Percentiles rank a stretch among this genome's conserved stretches.
phyloP scores from a whole-genome alignment of 371 early-diverging fungal species.

The Lichtheimia hyalospora region DNA sequence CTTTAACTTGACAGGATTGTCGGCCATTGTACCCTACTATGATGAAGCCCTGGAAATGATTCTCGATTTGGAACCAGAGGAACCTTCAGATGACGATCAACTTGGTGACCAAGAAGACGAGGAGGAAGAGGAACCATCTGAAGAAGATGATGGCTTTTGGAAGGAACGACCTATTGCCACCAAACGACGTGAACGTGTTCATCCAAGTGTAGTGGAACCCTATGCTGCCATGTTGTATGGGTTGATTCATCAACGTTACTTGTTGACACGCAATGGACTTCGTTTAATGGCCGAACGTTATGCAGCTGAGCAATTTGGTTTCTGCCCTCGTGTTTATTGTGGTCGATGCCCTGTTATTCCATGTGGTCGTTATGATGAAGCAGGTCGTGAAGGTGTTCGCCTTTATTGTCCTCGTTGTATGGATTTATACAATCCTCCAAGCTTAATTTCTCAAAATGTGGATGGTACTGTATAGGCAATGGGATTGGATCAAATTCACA shows the following conservation, averaged over 20 bases:
- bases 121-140: constrained; percentile 31
- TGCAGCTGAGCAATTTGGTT: constrained; percentile 80
- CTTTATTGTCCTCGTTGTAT: constrained; percentile 85
- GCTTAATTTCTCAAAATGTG: constrained; percentile 68
- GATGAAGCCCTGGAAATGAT: constrained; percentile 83
- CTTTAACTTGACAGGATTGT: constrained; percentile 91
- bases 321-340: constrained; percentile 84
- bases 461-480: constrained; percentile 67
- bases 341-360: constrained; percentile 76
- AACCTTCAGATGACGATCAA: constrained; percentile 25
- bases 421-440: constrained; percentile 85
- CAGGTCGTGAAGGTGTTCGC: constrained; percentile 61
- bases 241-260: constrained; percentile 82
- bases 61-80: constrained; percentile 77
- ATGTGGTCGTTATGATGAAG: constrained; percentile 76
- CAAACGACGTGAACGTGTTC: constrained; percentile 15
- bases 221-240: constrained; percentile 73
- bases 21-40: constrained; percentile 79
- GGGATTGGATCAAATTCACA: neutral
- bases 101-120: constrained; percentile 18
- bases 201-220: constrained; percentile 45
- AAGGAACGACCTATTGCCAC: constrained; percentile 23
- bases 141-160: constrained; percentile 35
- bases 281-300: constrained; percentile 80
- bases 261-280: constrained; percentile 77